Evolutionary conservation across 2,329 filamentous ascomycete species (phyloP).

Genomic region (Thielaviopsis punctulata): DNA sequence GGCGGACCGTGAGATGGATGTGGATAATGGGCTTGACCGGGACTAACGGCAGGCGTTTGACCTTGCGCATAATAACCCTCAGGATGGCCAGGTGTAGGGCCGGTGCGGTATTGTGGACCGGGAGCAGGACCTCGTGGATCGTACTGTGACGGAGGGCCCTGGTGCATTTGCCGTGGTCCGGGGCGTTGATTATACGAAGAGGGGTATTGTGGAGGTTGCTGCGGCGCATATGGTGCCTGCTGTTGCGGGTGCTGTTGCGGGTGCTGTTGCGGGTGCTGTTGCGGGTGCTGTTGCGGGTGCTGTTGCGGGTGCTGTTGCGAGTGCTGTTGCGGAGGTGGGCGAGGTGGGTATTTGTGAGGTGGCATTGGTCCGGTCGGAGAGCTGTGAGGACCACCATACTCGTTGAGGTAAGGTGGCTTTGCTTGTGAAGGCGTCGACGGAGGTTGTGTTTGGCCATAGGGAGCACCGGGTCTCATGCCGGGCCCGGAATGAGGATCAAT

Average conservation of each 20-base stretch:
- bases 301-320: conserved; percentile 10
- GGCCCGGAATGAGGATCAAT: conserved; percentile 15
- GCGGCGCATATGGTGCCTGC: neutral
- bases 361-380: conserved; percentile 26
- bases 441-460: conserved; percentile 13
- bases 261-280: conserved; percentile 6
- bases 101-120: neutral
- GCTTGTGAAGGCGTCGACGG: conserved; percentile 12
- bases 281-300: conserved; percentile 1
- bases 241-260: conserved; percentile 1
- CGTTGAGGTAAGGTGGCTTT: conserved; percentile 28
- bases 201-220: conserved; percentile 8
- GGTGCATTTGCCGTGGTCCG: conserved; percentile 1
- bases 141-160: neutral
- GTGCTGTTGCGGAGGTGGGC: conserved; percentile 17
- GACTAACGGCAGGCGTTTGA: neutral
- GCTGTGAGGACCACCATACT: conserved; percentile 25
- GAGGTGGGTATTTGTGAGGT: conserved; percentile 26
- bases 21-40: conserved; percentile 12
- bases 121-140: neutral
- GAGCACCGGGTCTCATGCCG: conserved; percentile 13
- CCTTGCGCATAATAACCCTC: conserved; percentile 1
- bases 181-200: conserved; percentile 5
- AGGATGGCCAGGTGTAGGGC: neutral
- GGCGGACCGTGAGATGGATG: conserved; percentile 17